A percentile compares a stretch with the other conserved stretches of the same genome.
phyloP scores from a whole-genome alignment of 495 filamentous ascomycete species.

The Pyrenopolyporus hunteri region DNA sequence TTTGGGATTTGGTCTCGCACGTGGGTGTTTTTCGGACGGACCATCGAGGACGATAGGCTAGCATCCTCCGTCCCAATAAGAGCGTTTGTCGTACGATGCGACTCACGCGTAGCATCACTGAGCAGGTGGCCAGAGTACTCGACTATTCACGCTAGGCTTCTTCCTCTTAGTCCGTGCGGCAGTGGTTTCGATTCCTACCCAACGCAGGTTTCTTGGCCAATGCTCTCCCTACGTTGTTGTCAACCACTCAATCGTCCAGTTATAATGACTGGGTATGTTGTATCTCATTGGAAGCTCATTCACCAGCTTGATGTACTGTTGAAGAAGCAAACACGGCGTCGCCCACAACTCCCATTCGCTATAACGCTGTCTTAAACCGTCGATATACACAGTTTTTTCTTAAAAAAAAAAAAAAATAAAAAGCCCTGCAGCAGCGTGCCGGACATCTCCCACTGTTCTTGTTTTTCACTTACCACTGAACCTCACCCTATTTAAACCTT shows the following conservation, averaged over 20 bases:
- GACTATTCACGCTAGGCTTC: background rate
- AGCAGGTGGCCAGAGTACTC: background rate
- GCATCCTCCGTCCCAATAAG: background rate
- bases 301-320: background rate
- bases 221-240: too few relatives aligned
- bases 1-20: background rate
- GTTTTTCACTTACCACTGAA: background rate
- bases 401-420: too few relatives aligned
- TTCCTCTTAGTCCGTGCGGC: background rate
- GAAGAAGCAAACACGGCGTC: conserved; percentile 2
- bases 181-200: too few relatives aligned
- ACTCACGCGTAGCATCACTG: background rate
- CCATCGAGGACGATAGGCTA: background rate
- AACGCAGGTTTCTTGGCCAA: too few relatives aligned
- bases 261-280: background rate
- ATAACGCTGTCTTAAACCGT: background rate
- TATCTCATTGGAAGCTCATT: background rate
- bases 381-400: background rate
- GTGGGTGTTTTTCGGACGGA: background rate
- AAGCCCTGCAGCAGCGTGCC: too few relatives aligned
- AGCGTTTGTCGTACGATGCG: background rate
- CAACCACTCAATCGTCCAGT: too few relatives aligned
- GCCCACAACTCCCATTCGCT: background rate
- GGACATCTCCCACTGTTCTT: too few relatives aligned
- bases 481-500: background rate